phyloP scores from a whole-genome alignment of 768 basidiomycete species.

The Cubamyces sp. region DNA sequence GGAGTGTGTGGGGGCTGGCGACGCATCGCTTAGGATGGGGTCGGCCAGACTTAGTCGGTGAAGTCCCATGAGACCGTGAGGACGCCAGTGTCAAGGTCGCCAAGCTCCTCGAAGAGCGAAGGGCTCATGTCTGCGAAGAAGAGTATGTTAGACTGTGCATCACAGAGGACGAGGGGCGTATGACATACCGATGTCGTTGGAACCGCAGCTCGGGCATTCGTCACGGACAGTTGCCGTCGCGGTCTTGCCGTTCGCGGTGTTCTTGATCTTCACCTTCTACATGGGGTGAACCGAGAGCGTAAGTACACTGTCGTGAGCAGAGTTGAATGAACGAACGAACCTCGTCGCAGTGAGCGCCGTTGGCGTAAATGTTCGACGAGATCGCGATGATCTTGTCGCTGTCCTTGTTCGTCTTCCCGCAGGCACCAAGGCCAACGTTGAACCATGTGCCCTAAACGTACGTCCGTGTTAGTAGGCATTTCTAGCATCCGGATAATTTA shows the following conservation, averaged over 20 bases:
- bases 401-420: slow-evolving; percentile 54
- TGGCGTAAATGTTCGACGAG: slow-evolving; percentile 53
- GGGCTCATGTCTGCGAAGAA: slow-evolving; percentile 71
- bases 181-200: slow-evolving; percentile 58
- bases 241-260: slow-evolving; percentile 53
- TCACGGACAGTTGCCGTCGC: slow-evolving; percentile 57
- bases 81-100: slow-evolving; percentile 49
- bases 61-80: slow-evolving; percentile 63
- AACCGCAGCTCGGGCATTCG: slow-evolving; percentile 58
- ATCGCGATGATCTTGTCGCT: slow-evolving; percentile 66
- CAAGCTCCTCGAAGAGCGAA: slow-evolving; percentile 58
- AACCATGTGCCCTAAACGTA: slow-evolving; percentile 67
- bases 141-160: not conserved
- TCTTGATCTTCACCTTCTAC: slow-evolving; percentile 63
- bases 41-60: slow-evolving; percentile 32
- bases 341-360: slow-evolving; percentile 61
- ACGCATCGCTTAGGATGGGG: not conserved
- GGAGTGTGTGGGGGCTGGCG: slow-evolving; percentile 2
- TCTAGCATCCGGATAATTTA: accelerated
- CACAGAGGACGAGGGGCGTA: not conserved
- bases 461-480: not conserved
- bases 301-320: not conserved
- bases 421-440: slow-evolving; percentile 62
- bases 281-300: not conserved
- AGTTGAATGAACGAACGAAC: slow-evolving; percentile 40